phyloP scores from a whole-genome alignment of 179 eudicot genomes.

The Beta lomatogona region DNA sequence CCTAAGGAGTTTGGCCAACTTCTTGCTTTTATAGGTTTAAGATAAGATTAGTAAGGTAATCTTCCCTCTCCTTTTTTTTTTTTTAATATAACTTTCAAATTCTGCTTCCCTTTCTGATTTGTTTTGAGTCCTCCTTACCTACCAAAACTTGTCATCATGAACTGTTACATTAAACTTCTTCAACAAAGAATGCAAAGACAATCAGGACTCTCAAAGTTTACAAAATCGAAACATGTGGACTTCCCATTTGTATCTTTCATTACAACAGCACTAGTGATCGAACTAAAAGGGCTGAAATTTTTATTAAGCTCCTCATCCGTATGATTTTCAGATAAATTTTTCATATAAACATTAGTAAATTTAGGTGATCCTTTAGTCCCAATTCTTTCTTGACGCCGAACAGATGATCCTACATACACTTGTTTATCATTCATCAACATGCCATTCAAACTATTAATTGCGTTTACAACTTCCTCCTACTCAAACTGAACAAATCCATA shows the following conservation, averaged over 20 bases:
- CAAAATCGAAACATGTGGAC: slow-evolving; percentile 61
- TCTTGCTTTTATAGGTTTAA: too few relatives aligned
- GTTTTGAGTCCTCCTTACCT: slow-evolving; percentile 63
- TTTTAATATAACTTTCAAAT: slow-evolving; percentile 47
- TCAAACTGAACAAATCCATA: slow-evolving; percentile 71
- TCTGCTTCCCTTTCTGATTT: slow-evolving; percentile 57
- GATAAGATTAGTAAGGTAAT: too few relatives aligned
- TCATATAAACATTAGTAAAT: slow-evolving; percentile 65
- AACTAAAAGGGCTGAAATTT: slow-evolving; percentile 45
- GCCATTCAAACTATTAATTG: slow-evolving; percentile 51
- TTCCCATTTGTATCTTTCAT: slow-evolving; percentile 59
- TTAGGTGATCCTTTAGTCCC: slow-evolving; percentile 35
- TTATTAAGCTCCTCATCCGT: slow-evolving; percentile 46
- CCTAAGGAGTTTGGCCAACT: too few relatives aligned
- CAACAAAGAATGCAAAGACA: neutral
- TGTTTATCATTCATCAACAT: slow-evolving; percentile 61
- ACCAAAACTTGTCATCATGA: slow-evolving; percentile 49
- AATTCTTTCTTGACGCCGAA: slow-evolving; percentile 47
- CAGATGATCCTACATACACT: slow-evolving; percentile 55
- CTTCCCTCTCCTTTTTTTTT: slow-evolving; percentile 14
- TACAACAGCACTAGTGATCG: slow-evolving; percentile 57
- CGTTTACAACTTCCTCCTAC: slow-evolving; percentile 49
- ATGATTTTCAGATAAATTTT: slow-evolving; percentile 42
- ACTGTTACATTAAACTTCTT: slow-evolving; percentile 44
- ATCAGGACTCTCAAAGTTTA: slow-evolving; percentile 50